Base-by-base conservation (phyloP, 441 rosid species). In the Erodium texanum region DNA sequence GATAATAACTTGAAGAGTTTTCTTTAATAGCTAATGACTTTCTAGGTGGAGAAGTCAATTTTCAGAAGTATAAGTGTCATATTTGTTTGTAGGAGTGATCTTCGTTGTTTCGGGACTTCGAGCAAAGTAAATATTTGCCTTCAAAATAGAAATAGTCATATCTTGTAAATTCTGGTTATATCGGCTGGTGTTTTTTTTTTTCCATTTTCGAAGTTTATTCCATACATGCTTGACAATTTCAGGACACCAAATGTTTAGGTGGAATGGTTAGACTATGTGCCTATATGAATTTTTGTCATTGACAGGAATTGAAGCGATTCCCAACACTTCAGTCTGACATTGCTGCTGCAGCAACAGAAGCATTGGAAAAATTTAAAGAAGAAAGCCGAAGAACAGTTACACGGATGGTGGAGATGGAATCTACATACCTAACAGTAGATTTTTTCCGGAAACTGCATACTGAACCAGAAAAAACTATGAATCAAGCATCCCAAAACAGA, bases 401-500 rank as follows among this genome's bases (percentile, higher is more conserved):
- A 23, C 81, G 98, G 73, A 83, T 94, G 67, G 99, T 94, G 23
- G 99, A 94, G 70, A 94, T 94, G 99, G 99, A 94, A 58, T 89
- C 99, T 70, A 88, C 91, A 84, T 92, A 94, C 78, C 82, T 94
- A 59, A 94, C 99, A 0, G 99, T 92, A 80, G 99, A 94, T 63
- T 94, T 94, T 81, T 94, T 94, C 82, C 80, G 99, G 73, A 92
- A 92, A 80, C 86, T 94, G 78, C 94, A 89, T 72, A 71, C 81
- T 9, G 97, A 92, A 76, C 86, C 96, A 24, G 97, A 89, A 76
- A 92, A 79, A 75, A 71, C 27, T 74, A 69, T 77, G 54, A 82
- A 85, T 70, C 83, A 80, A 54, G 77, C 87, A 71, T 76, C 69
- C 50, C 89, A 82, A 73, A 89, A 84, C 70, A 70, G 32, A 59